phyloP scores from a whole-genome alignment of 495 filamentous ascomycete species.

The Xeromyces bisporus region DNA sequence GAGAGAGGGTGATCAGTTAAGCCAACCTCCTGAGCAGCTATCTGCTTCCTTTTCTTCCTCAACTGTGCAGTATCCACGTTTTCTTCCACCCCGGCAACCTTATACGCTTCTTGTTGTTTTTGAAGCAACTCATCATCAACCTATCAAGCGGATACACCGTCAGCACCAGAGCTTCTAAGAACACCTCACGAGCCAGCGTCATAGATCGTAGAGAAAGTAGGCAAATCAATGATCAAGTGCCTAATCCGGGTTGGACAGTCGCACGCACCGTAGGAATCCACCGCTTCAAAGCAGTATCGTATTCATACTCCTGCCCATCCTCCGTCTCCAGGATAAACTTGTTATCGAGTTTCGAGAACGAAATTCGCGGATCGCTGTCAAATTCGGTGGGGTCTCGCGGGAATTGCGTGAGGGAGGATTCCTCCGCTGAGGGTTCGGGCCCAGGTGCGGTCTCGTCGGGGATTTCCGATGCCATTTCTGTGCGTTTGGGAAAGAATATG shows the following conservation, averaged over 20 bases:
- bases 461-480: constrained; percentile 10
- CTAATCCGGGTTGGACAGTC: too few relatives aligned
- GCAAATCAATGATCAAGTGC: too few relatives aligned
- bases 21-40: constrained; percentile 53
- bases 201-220: too few relatives aligned
- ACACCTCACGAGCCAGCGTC: too few relatives aligned
- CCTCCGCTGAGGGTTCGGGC: background rate
- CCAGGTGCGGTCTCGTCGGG: constrained; percentile 8
- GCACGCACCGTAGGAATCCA: constrained; percentile 59
- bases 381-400: constrained; percentile 61
- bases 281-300: constrained; percentile 48
- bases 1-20: too few relatives aligned
- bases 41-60: too few relatives aligned
- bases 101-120: constrained; percentile 63
- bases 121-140: constrained; percentile 65
- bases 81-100: constrained; percentile 49
- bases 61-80: too few relatives aligned
- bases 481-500: too few relatives aligned
- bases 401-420: constrained; percentile 27
- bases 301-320: constrained; percentile 74
- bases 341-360: constrained; percentile 61
- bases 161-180: too few relatives aligned
- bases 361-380: constrained; percentile 66
- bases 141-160: constrained; percentile 21
- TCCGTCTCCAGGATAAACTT: constrained; percentile 76